These are phyloP conservation scores for Colletotrichum sp. DNA, from an alignment of 2,329 filamentous ascomycete genomes.

Conservation along the genomic window DNA sequence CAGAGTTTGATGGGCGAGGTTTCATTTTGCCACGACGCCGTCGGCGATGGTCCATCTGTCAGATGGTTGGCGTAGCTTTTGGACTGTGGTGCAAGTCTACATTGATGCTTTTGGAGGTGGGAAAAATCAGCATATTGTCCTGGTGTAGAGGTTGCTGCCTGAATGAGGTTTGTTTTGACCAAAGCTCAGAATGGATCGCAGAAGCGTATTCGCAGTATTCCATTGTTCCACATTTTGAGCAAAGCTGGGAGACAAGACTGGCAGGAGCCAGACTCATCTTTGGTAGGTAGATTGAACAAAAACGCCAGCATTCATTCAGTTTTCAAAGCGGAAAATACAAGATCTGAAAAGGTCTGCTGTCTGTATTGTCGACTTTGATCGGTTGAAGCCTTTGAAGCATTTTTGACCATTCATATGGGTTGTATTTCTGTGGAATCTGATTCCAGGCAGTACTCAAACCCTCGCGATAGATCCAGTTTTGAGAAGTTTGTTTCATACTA, in stretches of 20 bases:
- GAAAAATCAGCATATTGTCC: neutral
- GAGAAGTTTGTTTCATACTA: neutral
- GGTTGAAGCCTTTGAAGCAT: neutral
- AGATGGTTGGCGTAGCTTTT: neutral
- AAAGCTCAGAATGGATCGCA: neutral
- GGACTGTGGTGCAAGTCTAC: neutral
- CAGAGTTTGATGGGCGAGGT: neutral
- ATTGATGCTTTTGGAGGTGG: neutral
- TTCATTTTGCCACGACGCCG: neutral
- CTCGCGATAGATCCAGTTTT: neutral
- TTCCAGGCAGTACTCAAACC: neutral
- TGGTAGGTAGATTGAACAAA: neutral
- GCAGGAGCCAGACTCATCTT: neutral
- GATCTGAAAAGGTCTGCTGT: neutral
- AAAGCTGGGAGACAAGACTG: neutral
- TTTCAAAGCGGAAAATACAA: neutral
- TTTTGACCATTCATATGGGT: neutral
- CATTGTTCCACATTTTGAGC: neutral
- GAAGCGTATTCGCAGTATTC: neutral
- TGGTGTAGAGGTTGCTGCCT: neutral
- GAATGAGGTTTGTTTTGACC: neutral
- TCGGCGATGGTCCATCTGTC: neutral
- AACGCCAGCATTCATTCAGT: neutral
- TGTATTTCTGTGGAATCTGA: neutral
- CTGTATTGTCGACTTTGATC: neutral